A percentile compares a stretch with the other conserved stretches of the same genome.
phyloP scores from a whole-genome alignment of 805 yeast species.

The Pichia pseudocactophila region DNA sequence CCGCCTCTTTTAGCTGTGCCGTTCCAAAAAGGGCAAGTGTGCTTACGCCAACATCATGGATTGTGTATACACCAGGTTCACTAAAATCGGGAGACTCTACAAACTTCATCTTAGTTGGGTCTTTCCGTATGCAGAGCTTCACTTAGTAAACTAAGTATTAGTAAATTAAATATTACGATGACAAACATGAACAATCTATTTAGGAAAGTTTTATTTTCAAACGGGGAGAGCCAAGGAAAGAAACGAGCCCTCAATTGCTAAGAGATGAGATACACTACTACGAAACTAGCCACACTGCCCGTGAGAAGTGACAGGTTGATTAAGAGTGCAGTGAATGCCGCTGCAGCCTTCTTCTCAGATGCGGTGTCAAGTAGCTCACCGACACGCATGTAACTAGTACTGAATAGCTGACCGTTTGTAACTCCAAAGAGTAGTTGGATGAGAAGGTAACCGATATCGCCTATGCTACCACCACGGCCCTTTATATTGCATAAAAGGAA shows the following conservation, averaged over 20 bases:
- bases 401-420: conserved; percentile 78
- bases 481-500: conserved; percentile 61
- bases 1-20: too few relatives aligned
- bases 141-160: too few relatives aligned
- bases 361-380: conserved; percentile 31
- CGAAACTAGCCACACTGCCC: conserved; percentile 72
- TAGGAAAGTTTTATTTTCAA: too few relatives aligned
- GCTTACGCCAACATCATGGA: too few relatives aligned
- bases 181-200: too few relatives aligned
- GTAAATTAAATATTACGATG: too few relatives aligned
- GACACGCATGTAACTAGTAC: conserved; percentile 51
- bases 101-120: too few relatives aligned
- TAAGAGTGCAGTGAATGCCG: conserved; percentile 81
- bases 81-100: too few relatives aligned
- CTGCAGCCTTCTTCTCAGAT: conserved; percentile 78
- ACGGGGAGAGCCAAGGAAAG: too few relatives aligned
- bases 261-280: conserved; percentile 32
- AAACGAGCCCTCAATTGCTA: background rate
- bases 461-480: conserved; percentile 28
- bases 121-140: too few relatives aligned
- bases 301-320: conserved; percentile 68
- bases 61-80: too few relatives aligned
- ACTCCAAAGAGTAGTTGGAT: conserved; percentile 76
- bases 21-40: too few relatives aligned
- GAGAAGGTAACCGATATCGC: conserved; percentile 59